Evolutionary conservation across 1,139 yeast genomes (phyloP).

Genomic region (Blastobotrys malaysiensis): DNA sequence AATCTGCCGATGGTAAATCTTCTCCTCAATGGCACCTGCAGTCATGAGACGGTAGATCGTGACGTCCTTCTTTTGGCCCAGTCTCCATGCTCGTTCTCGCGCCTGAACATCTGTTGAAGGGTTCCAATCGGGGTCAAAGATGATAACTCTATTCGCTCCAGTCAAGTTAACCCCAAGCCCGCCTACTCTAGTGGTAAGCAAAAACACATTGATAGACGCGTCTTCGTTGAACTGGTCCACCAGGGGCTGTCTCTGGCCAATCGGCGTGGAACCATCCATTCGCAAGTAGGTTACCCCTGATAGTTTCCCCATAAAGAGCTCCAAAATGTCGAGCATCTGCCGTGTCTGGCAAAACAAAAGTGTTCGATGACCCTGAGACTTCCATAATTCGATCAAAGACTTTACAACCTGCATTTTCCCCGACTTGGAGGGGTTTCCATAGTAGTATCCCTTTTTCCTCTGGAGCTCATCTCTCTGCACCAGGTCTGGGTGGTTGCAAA

Average conservation of each 20-base stretch:
- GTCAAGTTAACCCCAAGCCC: slow-evolving; percentile 92
- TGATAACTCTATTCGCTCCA: slow-evolving; percentile 92
- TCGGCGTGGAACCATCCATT: slow-evolving; percentile 94
- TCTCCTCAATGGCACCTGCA: slow-evolving; percentile 94
- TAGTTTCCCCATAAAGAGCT: slow-evolving; percentile 48
- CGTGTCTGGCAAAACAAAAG: slow-evolving; percentile 84
- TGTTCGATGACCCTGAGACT: slow-evolving; percentile 67
- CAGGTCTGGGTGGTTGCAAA: slow-evolving; percentile 94
- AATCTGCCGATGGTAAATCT: slow-evolving; percentile 92
- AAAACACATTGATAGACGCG: slow-evolving; percentile 53
- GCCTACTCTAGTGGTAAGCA: slow-evolving; percentile 90
- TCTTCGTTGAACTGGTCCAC: slow-evolving; percentile 77
- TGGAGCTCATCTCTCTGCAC: slow-evolving; percentile 50
- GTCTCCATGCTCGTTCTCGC: slow-evolving; percentile 93
- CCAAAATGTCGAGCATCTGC: slow-evolving; percentile 88
- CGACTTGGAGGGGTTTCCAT: slow-evolving; percentile 66
- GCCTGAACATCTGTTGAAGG: slow-evolving; percentile 98
- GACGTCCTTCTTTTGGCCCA: slow-evolving; percentile 94
- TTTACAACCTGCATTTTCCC: slow-evolving; percentile 91
- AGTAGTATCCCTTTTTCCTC: slow-evolving; percentile 41
- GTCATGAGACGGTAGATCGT: slow-evolving; percentile 87
- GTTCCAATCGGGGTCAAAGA: slow-evolving; percentile 97
- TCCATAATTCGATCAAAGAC: slow-evolving; percentile 73
- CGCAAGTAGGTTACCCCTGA: slow-evolving; percentile 52
- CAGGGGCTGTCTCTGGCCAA: slow-evolving; percentile 63